Percentiles rank a stretch among this genome's conserved stretches.
These are phyloP conservation scores for Xylariaceae sp. DNA, from an alignment of 2,329 filamentous ascomycete genomes.

Conservation along the genomic window DNA sequence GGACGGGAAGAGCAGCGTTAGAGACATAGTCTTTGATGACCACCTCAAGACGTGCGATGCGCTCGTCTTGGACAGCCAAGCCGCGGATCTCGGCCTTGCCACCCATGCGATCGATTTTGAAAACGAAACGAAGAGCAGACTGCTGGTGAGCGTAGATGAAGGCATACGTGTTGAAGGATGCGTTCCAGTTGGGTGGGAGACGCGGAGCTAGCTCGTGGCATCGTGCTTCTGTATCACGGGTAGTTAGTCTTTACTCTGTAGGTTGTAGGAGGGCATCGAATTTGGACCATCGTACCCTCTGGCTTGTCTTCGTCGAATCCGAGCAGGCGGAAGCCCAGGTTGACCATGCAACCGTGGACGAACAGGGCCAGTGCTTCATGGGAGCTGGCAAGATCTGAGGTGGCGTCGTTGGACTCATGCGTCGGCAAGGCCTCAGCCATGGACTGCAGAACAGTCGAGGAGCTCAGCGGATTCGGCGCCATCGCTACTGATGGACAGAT, in stretches of 20 bases:
- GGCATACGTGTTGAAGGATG: slow-evolving; percentile 64
- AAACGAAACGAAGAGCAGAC: slow-evolving; percentile 77
- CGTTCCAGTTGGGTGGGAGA: slow-evolving; percentile 79
- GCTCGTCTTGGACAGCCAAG: slow-evolving; percentile 75
- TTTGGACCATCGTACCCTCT: slow-evolving; percentile 49
- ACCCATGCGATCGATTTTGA: slow-evolving; percentile 80
- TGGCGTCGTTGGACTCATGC: slow-evolving; percentile 49
- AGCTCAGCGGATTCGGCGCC: slow-evolving; percentile 38
- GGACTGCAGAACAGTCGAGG: slow-evolving; percentile 47
- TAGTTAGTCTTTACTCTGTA: neutral
- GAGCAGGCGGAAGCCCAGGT: slow-evolving; percentile 75
- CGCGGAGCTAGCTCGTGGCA: slow-evolving; percentile 57
- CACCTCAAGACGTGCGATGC: slow-evolving; percentile 75
- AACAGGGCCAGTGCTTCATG: slow-evolving; percentile 84
- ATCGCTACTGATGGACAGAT: slow-evolving; percentile 10
- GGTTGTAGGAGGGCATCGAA: too few species aligned
- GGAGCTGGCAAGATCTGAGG: slow-evolving; percentile 64
- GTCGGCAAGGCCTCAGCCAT: slow-evolving; percentile 62
- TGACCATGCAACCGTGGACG: slow-evolving; percentile 77
- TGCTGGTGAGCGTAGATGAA: slow-evolving; percentile 87
- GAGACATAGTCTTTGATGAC: slow-evolving; percentile 73
- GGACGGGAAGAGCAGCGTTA: slow-evolving; percentile 52
- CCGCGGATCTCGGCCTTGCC: slow-evolving; percentile 81
- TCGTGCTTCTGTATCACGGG: slow-evolving; percentile 47
- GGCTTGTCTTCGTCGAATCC: slow-evolving; percentile 82